Evolutionary conservation across 345 rosid species (phyloP).

Genomic region (Alliaria petiolata): DNA sequence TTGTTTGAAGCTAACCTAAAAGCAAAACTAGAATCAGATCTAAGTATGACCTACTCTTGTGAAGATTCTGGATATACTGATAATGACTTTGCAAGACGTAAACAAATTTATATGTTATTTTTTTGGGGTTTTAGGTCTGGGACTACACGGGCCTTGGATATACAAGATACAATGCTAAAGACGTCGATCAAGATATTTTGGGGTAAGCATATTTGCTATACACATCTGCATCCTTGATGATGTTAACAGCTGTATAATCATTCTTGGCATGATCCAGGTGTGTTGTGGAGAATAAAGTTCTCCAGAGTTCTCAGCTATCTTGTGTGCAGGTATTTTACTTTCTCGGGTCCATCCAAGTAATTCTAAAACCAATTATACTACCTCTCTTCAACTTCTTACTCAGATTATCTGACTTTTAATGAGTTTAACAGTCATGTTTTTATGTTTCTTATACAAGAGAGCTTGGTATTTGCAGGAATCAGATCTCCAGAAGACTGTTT

Average conservation of each 20-base stretch:
- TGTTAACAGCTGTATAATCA: not conserved
- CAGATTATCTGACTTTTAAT: not conserved
- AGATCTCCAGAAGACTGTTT: constrained; percentile 60
- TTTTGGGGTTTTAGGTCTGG: constrained; percentile 66
- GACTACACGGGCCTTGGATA: constrained; percentile 94
- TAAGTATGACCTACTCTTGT: not conserved
- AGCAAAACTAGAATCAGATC: not conserved
- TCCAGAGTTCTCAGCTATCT: constrained; percentile 69
- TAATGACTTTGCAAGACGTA: not conserved
- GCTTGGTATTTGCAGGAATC: constrained; percentile 47
- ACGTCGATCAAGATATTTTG: constrained; percentile 61
- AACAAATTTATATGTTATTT: not conserved
- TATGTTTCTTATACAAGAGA: not conserved
- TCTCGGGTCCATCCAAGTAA: not conserved
- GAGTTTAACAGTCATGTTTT: not conserved
- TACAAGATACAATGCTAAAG: constrained; percentile 75
- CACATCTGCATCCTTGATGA: constrained; percentile 1
- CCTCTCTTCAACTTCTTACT: not conserved
- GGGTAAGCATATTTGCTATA: constrained; percentile 52
- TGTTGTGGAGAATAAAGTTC: constrained; percentile 95
- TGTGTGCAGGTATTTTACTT: constrained; percentile 54
- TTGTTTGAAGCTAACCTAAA: not conserved
- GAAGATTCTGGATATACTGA: not conserved
- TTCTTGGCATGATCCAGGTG: constrained; percentile 53
- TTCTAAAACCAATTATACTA: no score